Conservation (phyloP, 257 asterid species). For the Nicotiana obtusifolia region DNA sequence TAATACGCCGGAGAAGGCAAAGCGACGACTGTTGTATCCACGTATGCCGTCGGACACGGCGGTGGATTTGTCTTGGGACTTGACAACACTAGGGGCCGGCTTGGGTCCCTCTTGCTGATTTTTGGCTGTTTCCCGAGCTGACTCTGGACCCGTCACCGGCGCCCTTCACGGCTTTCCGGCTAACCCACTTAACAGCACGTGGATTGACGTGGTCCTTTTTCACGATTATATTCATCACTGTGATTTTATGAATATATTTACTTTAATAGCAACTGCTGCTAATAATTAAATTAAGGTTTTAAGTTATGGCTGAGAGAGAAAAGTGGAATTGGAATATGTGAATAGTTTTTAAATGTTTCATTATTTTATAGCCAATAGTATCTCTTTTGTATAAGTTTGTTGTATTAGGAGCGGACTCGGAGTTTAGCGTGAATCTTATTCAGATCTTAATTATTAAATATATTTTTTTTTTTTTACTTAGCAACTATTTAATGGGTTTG, state of each 20-base stretch:
- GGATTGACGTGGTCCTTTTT: not conserved
- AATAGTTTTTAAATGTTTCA: not conserved
- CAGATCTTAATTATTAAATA: too few species aligned
- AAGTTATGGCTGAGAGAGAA: not conserved
- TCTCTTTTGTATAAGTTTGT: too few species aligned
- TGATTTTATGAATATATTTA: not conserved
- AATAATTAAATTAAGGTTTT: not conserved
- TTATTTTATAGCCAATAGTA: too few species aligned
- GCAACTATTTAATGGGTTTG: too few species aligned
- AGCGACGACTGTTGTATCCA: not conserved
- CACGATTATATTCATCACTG: not conserved
- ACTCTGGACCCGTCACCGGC: slow-evolving; percentile 2
- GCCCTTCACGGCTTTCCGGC: not conserved
- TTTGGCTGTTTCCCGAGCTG: not conserved
- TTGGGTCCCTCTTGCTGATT: not conserved
- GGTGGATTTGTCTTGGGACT: not conserved
- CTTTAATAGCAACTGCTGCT: too few species aligned
- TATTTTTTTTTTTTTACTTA: too few species aligned
- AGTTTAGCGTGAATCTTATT: too few species aligned
- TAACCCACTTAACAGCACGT: not conserved
- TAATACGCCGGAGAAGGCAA: not conserved
- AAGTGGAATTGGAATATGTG: not conserved
- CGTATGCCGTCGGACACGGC: not conserved
- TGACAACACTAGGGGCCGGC: not conserved
- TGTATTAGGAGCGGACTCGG: too few species aligned